These are phyloP conservation scores for Geotrichum phurueaensis DNA, from an alignment of 1,139 yeast species.

Conservation along the genomic window DNA sequence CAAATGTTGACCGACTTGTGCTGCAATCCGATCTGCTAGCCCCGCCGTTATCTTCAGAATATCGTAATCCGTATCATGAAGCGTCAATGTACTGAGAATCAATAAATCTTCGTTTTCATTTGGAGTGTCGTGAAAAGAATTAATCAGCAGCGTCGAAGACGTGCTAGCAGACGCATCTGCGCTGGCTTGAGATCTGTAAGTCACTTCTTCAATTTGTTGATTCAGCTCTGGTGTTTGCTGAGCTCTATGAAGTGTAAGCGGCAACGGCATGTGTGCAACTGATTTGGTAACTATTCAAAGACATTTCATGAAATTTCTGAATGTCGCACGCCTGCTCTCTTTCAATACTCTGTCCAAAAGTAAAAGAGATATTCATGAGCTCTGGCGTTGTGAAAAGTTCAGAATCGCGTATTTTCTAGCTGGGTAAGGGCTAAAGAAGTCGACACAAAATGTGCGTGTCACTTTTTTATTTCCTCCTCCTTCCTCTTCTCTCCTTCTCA, in stretches of 20 bases:
- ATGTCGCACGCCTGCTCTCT: background rate
- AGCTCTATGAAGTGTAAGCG: background rate
- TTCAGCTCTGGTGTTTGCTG: background rate
- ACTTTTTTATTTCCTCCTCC: background rate
- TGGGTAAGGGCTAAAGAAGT: background rate
- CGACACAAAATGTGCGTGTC: background rate
- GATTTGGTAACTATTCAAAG: background rate
- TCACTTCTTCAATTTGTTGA: background rate
- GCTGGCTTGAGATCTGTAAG: background rate
- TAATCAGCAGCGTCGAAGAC: background rate
- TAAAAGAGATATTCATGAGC: too few relatives aligned
- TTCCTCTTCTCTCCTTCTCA: background rate
- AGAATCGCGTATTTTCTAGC: background rate
- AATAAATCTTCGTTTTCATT: background rate
- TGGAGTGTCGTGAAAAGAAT: background rate
- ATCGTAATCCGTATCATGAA: constrained; percentile 20
- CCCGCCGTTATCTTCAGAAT: constrained; percentile 23
- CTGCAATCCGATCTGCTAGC: constrained; percentile 22
- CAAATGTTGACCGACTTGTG: background rate
- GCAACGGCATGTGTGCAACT: background rate
- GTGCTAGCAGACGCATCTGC: background rate
- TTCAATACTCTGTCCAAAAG: background rate
- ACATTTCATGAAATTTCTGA: background rate
- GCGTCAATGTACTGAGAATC: background rate
- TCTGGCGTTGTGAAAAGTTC: background rate